Percentiles rank a stretch among this genome's conserved stretches.
Conservation (phyloP, 2,329 filamentous ascomycete genomes). For the Orbilia quercus region DNA sequence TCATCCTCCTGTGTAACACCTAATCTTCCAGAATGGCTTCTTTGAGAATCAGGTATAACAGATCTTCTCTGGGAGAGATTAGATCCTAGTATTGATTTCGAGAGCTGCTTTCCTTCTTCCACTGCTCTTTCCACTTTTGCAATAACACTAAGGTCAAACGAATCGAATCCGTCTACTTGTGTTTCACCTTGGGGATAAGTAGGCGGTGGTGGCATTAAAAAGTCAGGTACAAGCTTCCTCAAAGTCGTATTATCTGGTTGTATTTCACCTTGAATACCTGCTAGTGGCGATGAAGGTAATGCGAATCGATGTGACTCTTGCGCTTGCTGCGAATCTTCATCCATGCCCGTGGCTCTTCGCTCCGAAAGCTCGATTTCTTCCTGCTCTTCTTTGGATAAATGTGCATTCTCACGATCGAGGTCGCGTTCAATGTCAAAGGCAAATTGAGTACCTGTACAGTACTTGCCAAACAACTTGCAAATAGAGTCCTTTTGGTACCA, state of each 20-base stretch:
- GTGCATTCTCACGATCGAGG: slow-evolving; percentile 22
- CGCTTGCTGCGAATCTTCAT: slow-evolving; percentile 57
- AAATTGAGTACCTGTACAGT: slow-evolving; percentile 58
- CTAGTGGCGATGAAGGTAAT: slow-evolving; percentile 67
- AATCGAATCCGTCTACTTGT: slow-evolving; percentile 33
- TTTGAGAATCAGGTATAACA: not conserved
- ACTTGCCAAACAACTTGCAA: slow-evolving; percentile 58
- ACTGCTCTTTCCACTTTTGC: slow-evolving; percentile 41
- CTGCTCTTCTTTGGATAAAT: not conserved
- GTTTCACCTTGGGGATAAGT: slow-evolving; percentile 37
- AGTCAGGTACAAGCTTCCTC: slow-evolving; percentile 4
- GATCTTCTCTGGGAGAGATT: not conserved
- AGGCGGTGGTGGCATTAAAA: slow-evolving; percentile 7
- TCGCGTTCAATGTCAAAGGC: slow-evolving; percentile 58
- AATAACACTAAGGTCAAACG: slow-evolving; percentile 25
- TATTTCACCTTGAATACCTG: slow-evolving; percentile 59
- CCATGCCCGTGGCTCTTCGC: slow-evolving; percentile 33
- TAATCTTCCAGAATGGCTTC: not conserved
- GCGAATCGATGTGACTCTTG: slow-evolving; percentile 60
- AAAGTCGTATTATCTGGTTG: slow-evolving; percentile 28
- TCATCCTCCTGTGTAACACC: slow-evolving; percentile 11
- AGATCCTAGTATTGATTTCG: slow-evolving; percentile 30
- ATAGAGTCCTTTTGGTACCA: slow-evolving; percentile 70
- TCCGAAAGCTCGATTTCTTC: slow-evolving; percentile 35
- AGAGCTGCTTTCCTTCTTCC: slow-evolving; percentile 28